These are phyloP conservation scores for Phytophthora hybrid DNA, from an alignment of 352 stramenopile genomes.

Conservation along the genomic window DNA sequence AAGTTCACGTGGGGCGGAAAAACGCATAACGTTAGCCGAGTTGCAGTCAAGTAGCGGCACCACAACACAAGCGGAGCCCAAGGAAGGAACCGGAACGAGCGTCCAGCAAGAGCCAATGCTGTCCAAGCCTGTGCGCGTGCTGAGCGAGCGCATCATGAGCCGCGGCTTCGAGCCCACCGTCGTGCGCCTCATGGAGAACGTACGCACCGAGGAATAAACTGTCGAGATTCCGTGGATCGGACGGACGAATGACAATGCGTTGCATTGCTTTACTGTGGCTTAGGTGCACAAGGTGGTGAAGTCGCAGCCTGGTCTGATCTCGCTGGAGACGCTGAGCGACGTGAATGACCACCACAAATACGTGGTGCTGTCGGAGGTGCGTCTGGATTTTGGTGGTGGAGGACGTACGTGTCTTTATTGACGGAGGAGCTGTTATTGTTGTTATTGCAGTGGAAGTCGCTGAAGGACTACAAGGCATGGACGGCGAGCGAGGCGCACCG, in stretches of 20 bases:
- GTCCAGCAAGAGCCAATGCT: conserved; percentile 28
- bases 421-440: not conserved
- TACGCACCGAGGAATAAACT: conserved; percentile 22
- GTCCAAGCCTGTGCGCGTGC: conserved; percentile 74
- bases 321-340: conserved; percentile 84
- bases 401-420: not conserved
- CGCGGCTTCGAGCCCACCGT: conserved; percentile 87
- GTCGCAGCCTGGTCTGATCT: conserved; percentile 79
- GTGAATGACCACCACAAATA: conserved; percentile 91
- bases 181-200: conserved; percentile 82
- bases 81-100: not conserved
- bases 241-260: not conserved
- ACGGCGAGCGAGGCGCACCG: conserved; percentile 81
- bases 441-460: conserved; percentile 70
- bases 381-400: not conserved
- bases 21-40: conserved; percentile 10
- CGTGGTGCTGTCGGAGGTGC: conserved; percentile 85
- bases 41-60: conserved; percentile 24
- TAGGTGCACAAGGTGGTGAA: conserved; percentile 82
- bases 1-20: conserved; percentile 25
- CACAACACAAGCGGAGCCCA: conserved; percentile 28
- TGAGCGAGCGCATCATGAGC: conserved; percentile 87
- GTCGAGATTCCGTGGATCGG: not conserved
- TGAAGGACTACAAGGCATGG: conserved; percentile 85
- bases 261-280: not conserved